Evolutionary conservation across 129 eudicot species (phyloP).

Genomic region (Flaveria linearis): DNA sequence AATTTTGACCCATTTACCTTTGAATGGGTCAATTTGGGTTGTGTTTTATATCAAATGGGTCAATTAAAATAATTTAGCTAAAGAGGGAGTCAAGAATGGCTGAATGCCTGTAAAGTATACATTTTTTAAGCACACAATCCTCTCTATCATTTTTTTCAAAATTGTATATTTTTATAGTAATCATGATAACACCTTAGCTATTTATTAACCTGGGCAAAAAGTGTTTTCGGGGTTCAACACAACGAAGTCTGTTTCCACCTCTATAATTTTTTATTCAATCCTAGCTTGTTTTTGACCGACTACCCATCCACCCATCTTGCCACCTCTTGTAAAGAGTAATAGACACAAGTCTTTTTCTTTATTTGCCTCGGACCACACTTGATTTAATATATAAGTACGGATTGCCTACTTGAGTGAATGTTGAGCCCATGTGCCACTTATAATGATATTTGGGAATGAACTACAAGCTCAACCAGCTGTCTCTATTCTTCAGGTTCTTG

Average conservation of each 20-base stretch:
- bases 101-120: not conserved
- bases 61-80: not conserved
- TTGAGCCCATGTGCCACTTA: not conserved
- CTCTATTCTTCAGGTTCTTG: conserved; percentile 53
- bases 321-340: conserved; percentile 3
- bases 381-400: not conserved
- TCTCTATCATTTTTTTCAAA: not conserved
- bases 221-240: not conserved
- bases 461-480: conserved; percentile 23
- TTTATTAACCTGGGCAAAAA: not conserved
- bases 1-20: not conserved
- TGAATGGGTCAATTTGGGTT: conserved; percentile 1
- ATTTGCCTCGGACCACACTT: not conserved
- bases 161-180: not conserved
- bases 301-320: not conserved
- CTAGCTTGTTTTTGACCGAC: not conserved
- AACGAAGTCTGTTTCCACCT: not conserved
- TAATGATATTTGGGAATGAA: not conserved
- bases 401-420: not conserved
- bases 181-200: not conserved
- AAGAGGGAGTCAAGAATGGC: not conserved
- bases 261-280: not conserved
- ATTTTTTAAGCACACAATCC: not conserved
- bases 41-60: not conserved
- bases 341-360: not conserved